phyloP scores from a whole-genome alignment of 768 basidiomycete species.

The Tricholoma furcatifolium region DNA sequence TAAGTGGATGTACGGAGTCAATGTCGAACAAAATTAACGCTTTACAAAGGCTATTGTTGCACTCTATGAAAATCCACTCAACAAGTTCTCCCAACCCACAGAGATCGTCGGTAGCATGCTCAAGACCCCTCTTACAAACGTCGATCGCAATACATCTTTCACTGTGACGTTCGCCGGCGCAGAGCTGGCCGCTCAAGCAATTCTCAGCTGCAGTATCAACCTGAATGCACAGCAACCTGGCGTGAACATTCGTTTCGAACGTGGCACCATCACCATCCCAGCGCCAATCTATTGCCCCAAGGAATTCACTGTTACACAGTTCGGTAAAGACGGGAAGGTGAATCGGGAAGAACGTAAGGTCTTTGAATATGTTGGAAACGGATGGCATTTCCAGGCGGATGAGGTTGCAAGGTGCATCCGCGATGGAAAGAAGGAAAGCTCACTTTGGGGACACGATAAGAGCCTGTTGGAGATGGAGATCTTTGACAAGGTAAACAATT shows the following conservation, averaged over 20 bases:
- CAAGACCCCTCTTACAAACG: constrained; percentile 74
- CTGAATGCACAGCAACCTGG: constrained; percentile 45
- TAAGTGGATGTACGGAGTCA: constrained; percentile 23
- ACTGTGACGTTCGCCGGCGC: constrained; percentile 62
- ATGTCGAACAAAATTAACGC: not conserved
- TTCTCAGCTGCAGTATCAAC: constrained; percentile 69
- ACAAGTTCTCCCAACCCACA: constrained; percentile 56
- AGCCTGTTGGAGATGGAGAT: constrained; percentile 79
- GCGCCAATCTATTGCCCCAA: constrained; percentile 68
- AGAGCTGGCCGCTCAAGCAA: constrained; percentile 68
- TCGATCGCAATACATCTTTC: constrained; percentile 77
- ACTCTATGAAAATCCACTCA: constrained; percentile 78
- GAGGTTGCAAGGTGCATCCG: constrained; percentile 79
- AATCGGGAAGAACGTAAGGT: constrained; percentile 56
- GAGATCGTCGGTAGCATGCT: constrained; percentile 69
- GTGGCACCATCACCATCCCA: constrained; percentile 63
- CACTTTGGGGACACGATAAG: constrained; percentile 75
- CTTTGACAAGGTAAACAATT: constrained; percentile 70
- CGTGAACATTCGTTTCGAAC: constrained; percentile 71
- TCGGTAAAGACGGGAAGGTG: constrained; percentile 44
- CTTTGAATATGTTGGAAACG: constrained; percentile 63
- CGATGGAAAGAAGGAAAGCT: constrained; percentile 73
- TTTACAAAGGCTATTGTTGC: constrained; percentile 63
- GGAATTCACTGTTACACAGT: constrained; percentile 64
- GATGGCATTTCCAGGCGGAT: constrained; percentile 87